Percentiles rank a stretch among this genome's conserved stretches.
These are phyloP conservation scores for Rhizopus stolonifer DNA, from an alignment of 371 early-diverging fungal species.

Conservation along the genomic window DNA sequence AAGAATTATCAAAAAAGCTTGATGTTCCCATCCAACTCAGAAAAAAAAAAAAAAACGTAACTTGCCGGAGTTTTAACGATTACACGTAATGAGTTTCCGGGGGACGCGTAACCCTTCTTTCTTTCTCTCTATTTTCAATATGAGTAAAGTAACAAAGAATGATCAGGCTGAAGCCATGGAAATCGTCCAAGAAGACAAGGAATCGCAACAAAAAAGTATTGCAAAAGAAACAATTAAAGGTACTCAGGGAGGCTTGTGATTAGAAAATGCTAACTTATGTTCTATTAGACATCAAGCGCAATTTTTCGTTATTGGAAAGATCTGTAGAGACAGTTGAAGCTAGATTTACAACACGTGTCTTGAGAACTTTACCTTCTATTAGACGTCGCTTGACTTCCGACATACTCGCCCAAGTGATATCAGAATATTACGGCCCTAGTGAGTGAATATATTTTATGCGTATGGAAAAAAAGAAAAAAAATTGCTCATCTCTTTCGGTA, in stretches of 20 bases:
- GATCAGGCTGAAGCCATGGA: constrained; percentile 43
- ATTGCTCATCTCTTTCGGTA: background rate
- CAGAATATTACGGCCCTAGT: constrained; percentile 65
- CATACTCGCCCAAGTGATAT: constrained; percentile 64
- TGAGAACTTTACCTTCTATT: constrained; percentile 77
- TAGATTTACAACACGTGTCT: constrained; percentile 84
- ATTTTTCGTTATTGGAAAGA: constrained; percentile 77
- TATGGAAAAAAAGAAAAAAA: background rate
- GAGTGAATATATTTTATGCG: constrained; percentile 13
- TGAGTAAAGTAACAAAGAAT: constrained; percentile 26
- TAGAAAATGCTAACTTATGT: constrained; percentile 10
- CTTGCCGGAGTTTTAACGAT: background rate
- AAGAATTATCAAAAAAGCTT: too few species aligned
- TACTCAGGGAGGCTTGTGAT: too few species aligned
- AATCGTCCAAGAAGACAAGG: constrained; percentile 42
- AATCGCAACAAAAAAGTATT: constrained; percentile 38
- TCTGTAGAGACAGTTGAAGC: constrained; percentile 83
- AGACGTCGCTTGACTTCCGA: constrained; percentile 77
- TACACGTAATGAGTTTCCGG: background rate
- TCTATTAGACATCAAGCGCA: constrained; percentile 78
- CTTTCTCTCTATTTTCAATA: constrained; percentile 5
- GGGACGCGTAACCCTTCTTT: constrained; percentile 4
- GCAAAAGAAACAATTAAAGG: constrained; percentile 40
- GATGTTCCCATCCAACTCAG: too few species aligned
- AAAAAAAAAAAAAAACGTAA: too few species aligned